Evolutionary conservation across 768 basidiomycete species (phyloP).

Genomic region (Serendipita sp.): DNA sequence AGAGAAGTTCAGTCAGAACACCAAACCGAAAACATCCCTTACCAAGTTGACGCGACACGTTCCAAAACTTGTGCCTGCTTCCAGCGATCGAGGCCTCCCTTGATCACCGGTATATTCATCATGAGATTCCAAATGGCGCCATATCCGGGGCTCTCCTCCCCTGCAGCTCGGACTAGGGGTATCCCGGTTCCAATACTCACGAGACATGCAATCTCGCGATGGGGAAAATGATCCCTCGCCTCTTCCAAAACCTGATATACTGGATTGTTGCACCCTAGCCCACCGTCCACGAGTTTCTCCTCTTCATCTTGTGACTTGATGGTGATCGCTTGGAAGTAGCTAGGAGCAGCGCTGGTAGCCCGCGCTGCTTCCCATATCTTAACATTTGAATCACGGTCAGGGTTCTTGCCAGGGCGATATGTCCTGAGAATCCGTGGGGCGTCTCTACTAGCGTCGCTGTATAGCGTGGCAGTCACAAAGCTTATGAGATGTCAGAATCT

Average conservation of each 20-base stretch:
- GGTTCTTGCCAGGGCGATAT: neutral
- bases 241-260: neutral
- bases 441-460: neutral
- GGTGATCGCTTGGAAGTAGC: slow-evolving; percentile 11
- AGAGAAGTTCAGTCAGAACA: neutral
- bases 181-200: slow-evolving; percentile 1
- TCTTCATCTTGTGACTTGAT: slow-evolving; percentile 5
- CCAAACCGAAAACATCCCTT: neutral
- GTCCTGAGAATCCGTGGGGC: neutral
- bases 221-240: neutral
- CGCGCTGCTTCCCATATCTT: slow-evolving; percentile 10
- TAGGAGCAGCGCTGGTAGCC: slow-evolving; percentile 10
- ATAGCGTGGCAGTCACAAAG: neutral
- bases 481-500: neutral
- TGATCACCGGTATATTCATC: neutral
- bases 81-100: neutral
- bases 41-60: neutral
- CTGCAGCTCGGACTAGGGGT: neutral
- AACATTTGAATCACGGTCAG: neutral
- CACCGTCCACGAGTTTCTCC: slow-evolving; percentile 9
- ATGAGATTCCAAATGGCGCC: neutral
- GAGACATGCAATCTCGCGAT: neutral
- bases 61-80: neutral
- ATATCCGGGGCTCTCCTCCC: neutral
- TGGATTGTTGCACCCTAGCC: neutral